Conservation (phyloP, 108 stramenopile species). For the Schizochytrium sp. region DNA sequence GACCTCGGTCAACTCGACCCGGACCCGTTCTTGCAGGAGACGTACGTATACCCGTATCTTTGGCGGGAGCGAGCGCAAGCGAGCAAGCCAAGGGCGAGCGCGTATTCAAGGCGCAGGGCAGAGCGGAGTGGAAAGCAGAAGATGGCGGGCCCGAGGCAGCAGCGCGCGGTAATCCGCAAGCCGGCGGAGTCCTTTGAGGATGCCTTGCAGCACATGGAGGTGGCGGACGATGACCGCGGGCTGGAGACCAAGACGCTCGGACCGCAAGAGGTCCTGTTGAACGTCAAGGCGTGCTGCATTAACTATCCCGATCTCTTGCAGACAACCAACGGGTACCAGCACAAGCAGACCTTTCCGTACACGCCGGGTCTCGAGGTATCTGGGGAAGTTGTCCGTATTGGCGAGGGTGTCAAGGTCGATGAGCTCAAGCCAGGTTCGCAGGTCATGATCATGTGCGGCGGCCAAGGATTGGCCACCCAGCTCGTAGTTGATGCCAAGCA, state of each 20-base stretch:
- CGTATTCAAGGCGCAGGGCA: too few species aligned
- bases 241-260: neutral
- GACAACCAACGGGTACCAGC: neutral
- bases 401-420: neutral
- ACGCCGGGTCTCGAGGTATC: slow-evolving; percentile 10
- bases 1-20: too few species aligned
- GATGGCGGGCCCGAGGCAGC: too few species aligned
- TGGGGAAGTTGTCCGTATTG: neutral
- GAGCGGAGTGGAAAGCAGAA: too few species aligned
- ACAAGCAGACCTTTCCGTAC: neutral
- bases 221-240: neutral
- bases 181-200: neutral
- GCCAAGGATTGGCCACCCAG: neutral
- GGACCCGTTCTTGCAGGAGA: too few species aligned
- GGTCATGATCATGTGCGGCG: neutral
- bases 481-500: neutral
- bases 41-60: too few species aligned
- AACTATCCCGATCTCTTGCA: neutral
- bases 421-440: neutral
- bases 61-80: too few species aligned
- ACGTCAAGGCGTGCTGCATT: neutral
- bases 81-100: too few species aligned
- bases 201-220: neutral
- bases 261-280: neutral
- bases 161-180: neutral